A percentile compares a stretch with the other conserved stretches of the same genome.
These are phyloP conservation scores for Epithemia pelagica DNA, from an alignment of 108 stramenopile species.

Conservation along the genomic window DNA sequence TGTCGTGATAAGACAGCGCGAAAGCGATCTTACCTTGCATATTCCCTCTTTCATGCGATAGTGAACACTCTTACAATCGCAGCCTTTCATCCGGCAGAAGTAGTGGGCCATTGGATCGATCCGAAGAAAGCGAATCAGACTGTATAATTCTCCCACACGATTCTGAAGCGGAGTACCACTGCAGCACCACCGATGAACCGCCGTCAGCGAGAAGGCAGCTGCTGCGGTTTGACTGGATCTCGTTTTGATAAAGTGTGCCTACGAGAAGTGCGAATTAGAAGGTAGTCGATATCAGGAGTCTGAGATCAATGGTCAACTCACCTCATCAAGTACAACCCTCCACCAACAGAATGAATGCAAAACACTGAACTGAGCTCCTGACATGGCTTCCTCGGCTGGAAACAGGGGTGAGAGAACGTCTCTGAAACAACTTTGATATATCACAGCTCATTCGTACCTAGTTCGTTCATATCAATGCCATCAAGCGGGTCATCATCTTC, in stretches of 20 bases:
- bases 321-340: constrained; percentile 89
- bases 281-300: neutral
- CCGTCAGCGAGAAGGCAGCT: constrained; percentile 91
- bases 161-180: constrained; percentile 98
- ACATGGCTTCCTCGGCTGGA: constrained; percentile 60
- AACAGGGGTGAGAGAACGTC: too few species aligned
- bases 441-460: constrained; percentile 10
- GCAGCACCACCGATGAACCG: constrained; percentile 88
- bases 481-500: constrained; percentile 9
- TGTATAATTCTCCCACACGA: constrained; percentile 96
- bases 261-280: neutral
- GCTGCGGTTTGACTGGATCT: constrained; percentile 89
- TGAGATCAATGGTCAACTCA: neutral
- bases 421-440: too few species aligned
- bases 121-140: constrained; percentile 89
- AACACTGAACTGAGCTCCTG: constrained; percentile 60
- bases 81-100: constrained; percentile 82
- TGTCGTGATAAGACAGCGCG: too few species aligned
- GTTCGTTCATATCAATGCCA: constrained; percentile 46
- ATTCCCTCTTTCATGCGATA: constrained; percentile 82
- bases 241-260: constrained; percentile 90
- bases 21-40: constrained; percentile 24
- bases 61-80: constrained; percentile 90
- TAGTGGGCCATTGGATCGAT: constrained; percentile 97
- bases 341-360: constrained; percentile 90